phyloP scores from a whole-genome alignment of 306 rosid species.

The Notholithocarpus densiflorus region DNA sequence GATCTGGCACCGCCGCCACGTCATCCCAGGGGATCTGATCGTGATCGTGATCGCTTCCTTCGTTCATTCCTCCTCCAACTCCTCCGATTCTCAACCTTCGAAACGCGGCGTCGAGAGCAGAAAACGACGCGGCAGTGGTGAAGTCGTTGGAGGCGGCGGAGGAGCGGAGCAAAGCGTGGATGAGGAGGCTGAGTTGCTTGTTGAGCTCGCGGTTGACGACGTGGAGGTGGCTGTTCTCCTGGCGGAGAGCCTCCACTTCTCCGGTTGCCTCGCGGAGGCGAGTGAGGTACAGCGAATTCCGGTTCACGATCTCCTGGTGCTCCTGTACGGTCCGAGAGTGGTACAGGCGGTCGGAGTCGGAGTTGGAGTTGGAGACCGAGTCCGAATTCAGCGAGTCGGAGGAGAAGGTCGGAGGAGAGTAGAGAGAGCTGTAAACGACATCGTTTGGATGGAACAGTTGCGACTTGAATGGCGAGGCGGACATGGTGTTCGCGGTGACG shows the following conservation, averaged over 20 bases:
- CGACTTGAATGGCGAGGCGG: constrained; percentile 21
- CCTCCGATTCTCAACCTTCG: constrained; percentile 4
- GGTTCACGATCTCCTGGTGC: constrained; percentile 90
- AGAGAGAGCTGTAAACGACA: constrained; percentile 32
- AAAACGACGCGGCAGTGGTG: constrained; percentile 13
- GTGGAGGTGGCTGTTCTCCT: constrained; percentile 68
- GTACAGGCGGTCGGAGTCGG: constrained; percentile 27
- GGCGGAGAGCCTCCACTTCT: constrained; percentile 68
- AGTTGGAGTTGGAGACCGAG: constrained; percentile 3
- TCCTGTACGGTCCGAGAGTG: constrained; percentile 56
- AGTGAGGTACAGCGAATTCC: constrained; percentile 69
- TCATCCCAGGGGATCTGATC: constrained; percentile 17
- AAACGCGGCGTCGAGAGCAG: constrained; percentile 12
- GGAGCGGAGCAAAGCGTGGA: constrained; percentile 48
- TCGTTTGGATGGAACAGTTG: constrained; percentile 29
- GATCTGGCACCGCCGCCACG: constrained; percentile 31
- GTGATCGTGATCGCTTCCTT: not conserved
- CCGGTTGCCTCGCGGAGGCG: constrained; percentile 61
- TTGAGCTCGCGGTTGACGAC: constrained; percentile 62
- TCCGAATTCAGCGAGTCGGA: not conserved
- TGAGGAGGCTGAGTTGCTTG: constrained; percentile 58
- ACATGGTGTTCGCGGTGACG: not conserved
- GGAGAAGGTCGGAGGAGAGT: constrained; percentile 37
- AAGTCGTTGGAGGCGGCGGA: not conserved
- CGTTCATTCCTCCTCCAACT: too few relatives aligned